Evolutionary conservation across 371 early-diverging fungal species (phyloP), one percentile per base, ranked within the genome.

Genomic region (Apophysomyces ossiformis): DNA sequence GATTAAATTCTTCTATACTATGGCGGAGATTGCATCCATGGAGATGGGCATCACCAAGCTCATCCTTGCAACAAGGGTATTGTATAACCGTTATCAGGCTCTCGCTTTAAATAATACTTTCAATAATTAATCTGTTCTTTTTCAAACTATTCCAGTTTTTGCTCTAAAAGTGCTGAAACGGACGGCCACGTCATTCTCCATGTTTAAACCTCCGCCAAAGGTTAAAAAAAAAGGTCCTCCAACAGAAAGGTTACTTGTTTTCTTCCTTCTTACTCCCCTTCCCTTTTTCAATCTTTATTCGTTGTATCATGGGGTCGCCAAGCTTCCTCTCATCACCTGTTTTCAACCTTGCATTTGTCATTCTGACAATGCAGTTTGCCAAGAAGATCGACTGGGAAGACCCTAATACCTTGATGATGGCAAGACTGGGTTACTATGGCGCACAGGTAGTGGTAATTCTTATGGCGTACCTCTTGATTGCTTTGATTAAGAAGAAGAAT

Each of bases 281-380:
- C 21, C 54, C 46, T 45, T 45, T 18, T 45, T 6, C 16, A 13
- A 18, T 21, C 54, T 50, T 50, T 50, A 6, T 21, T 9, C 21
- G 21, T 50, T 18, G 18, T 63, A 65, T 60, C 39, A 78, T 81
- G 81, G 79, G 81, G 46, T 81, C 84, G 54, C 84, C 84, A 64
- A 69, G 75, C 59, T 69, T 81, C 44, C 41, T 83, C 36, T 67
- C 73, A 26, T 76, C 72, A 37, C 84, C 84, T 36, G 60, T 83
- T 61, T 79, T 83, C 74, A 90, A 91, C 72, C 82, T 90, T 80
- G 90, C 77, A 47, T 77, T 90, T 61, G 81, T 90, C 63, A 77
- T 91, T 68, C 86, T 87, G 46, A 77, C 87, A 18, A 90, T 91
- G 88, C 92, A 90, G 75, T 63, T 90, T 64, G 85, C 85, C 70